Evolutionary conservation across 257 asterid genomes (phyloP), one percentile per base, ranked within the genome.

Genomic region (Avicennia marina): DNA sequence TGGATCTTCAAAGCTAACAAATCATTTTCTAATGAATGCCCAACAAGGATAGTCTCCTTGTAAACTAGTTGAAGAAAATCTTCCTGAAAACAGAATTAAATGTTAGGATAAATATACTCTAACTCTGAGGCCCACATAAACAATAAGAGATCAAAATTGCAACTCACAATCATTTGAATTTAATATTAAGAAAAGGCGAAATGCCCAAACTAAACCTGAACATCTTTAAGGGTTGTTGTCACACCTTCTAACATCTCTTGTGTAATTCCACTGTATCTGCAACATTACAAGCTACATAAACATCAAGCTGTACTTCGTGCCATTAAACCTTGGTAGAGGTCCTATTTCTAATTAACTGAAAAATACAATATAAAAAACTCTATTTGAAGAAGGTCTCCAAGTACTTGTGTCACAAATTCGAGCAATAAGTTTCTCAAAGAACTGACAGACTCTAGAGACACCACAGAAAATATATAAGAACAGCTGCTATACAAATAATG

Each of bases 231-330:
- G 68, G 94, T 80, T 22, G 99, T 89, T 16, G 83, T 86, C 61
- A 93, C 96, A 2, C 69, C 81, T 64, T 78, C 78, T 78, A 93
- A 62, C 94, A 84, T 86, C 67, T 82, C 90, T 27, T 7, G 65
- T 2, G 96, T 93, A 48, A 93, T 93, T 70, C 99, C 99, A 68
- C 97, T 89, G 78, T 89, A 93, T 81, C 99, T 93, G 87, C 60
- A 73, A 67, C 53, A 57, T 58, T 46, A 63, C 18, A 62, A 46
- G 56, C 51, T 6, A 27, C 52, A 53, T 56, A 52, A 78, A 36
- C 46, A 12, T 48, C 20, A 33, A 46, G 44, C 26, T 32, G 9
- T 49, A 25, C n/a, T 39, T 19, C 31, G 64, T 47, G 27, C 47
- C 11, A 29, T 39, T n/a, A n/a, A n/a, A n/a, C n/a, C n/a, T n/a